These are phyloP conservation scores for Fusarium dimerum DNA, from an alignment of 2,329 filamentous ascomycete genomes.

Conservation along the genomic window DNA sequence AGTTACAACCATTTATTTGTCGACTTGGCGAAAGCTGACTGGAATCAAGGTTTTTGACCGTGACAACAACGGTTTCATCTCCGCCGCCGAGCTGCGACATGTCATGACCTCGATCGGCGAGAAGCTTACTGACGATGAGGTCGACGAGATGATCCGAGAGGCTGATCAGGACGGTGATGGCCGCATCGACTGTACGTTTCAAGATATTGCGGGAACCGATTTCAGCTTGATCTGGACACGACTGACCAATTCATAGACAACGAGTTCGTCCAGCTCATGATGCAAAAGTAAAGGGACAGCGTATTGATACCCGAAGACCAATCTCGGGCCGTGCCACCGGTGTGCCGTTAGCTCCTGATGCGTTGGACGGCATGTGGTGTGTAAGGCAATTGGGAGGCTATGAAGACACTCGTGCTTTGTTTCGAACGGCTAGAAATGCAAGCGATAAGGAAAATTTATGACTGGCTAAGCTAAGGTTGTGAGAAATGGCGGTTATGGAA, in stretches of 20 bases:
- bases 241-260: slow-evolving; percentile 61
- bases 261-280: slow-evolving; percentile 93
- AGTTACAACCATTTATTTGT: background rate
- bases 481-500: slow-evolving; percentile 24
- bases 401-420: slow-evolving; percentile 28
- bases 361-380: slow-evolving; percentile 15
- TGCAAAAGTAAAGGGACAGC: slow-evolving; percentile 73
- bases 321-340: slow-evolving; percentile 16
- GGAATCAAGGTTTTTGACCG: slow-evolving; percentile 71
- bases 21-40: background rate
- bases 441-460: slow-evolving; percentile 32
- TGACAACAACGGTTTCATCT: slow-evolving; percentile 91
- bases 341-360: slow-evolving; percentile 11
- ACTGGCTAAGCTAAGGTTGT: slow-evolving; percentile 29
- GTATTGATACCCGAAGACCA: slow-evolving; percentile 29
- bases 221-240: background rate
- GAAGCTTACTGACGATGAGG: slow-evolving; percentile 88
- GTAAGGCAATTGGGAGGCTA: slow-evolving; percentile 18
- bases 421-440: slow-evolving; percentile 31
- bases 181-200: slow-evolving; percentile 76
- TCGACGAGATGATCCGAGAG: slow-evolving; percentile 92
- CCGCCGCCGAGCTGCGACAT: slow-evolving; percentile 81
- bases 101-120: slow-evolving; percentile 92
- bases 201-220: background rate
- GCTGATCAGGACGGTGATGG: slow-evolving; percentile 88